phyloP scores from a whole-genome alignment of 768 basidiomycete species.

The Crassisporium funariophilum region DNA sequence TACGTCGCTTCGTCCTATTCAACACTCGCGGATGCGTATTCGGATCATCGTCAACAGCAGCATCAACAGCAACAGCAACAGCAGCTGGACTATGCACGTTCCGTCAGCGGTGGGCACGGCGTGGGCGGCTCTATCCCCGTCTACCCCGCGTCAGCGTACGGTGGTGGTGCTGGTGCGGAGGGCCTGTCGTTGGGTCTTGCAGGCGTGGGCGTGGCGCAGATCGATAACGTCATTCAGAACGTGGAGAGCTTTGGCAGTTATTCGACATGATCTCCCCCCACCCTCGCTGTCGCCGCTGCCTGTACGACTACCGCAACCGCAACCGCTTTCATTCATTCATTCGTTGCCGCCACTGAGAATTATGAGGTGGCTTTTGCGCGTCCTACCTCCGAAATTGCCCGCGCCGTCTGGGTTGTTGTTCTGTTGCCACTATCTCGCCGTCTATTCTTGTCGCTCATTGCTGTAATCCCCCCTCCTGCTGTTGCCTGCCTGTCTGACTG shows the following conservation, averaged over 20 bases:
- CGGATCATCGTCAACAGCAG: background rate
- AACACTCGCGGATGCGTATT: background rate
- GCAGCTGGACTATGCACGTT: background rate
- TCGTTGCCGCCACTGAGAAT: too few species aligned
- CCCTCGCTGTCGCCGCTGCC: too few species aligned
- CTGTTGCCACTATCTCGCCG: background rate
- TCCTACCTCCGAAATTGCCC: too few species aligned
- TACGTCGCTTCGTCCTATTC: background rate
- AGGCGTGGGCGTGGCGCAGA: constrained; percentile 13
- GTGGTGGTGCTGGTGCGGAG: constrained; percentile 11
- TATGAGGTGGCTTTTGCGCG: too few species aligned
- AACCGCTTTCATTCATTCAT: too few species aligned
- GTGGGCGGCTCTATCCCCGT: too few species aligned
- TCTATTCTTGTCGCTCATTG: background rate
- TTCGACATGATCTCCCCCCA: too few species aligned
- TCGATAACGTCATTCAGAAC: constrained; percentile 23
- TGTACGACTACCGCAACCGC: too few species aligned
- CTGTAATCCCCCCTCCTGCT: constrained; percentile 1
- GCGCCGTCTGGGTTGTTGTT: too few species aligned
- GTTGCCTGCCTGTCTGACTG: background rate
- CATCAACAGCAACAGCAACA: too few species aligned
- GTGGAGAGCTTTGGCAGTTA: too few species aligned
- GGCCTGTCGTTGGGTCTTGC: constrained; percentile 12
- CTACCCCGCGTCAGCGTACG: too few species aligned
- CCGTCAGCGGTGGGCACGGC: background rate